A percentile compares a stretch with the other conserved stretches of the same genome.
These are phyloP conservation scores for Aspergillus homomorphus DNA, from an alignment of 495 filamentous ascomycete genomes.

Conservation along the genomic window DNA sequence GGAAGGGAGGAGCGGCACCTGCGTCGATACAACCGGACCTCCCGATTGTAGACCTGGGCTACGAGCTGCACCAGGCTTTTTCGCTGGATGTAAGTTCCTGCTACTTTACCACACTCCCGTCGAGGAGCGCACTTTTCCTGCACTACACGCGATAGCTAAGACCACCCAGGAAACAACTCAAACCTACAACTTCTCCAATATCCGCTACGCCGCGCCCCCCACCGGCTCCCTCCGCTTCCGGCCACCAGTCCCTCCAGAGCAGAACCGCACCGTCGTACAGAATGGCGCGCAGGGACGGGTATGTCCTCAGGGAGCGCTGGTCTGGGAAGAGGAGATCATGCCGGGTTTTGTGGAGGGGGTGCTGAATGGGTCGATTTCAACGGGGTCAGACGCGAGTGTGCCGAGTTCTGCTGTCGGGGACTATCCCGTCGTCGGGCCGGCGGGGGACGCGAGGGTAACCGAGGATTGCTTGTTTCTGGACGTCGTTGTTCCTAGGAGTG, in stretches of 20 bases:
- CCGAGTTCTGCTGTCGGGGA: too few relatives aligned
- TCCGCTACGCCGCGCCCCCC: constrained; percentile 58
- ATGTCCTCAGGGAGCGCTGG: constrained; percentile 50
- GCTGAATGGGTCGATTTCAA: constrained; percentile 31
- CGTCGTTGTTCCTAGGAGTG: constrained; percentile 44
- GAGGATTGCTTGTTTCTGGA: constrained; percentile 61
- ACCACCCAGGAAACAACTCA: constrained; percentile 23
- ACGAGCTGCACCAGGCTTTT: constrained; percentile 43
- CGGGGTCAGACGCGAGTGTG: too few relatives aligned
- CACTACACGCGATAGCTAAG: constrained; percentile 8
- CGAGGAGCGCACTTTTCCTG: background rate
- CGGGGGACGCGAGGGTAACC: constrained; percentile 42
- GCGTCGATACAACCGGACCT: constrained; percentile 5
- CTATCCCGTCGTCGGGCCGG: constrained; percentile 22
- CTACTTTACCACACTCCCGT: background rate
- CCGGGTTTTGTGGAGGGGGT: constrained; percentile 32
- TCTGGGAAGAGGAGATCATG: constrained; percentile 37
- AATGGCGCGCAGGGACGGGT: constrained; percentile 43
- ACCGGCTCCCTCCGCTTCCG: constrained; percentile 50
- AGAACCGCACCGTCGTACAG: constrained; percentile 37
- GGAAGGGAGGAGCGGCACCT: background rate
- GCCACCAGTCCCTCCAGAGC: constrained; percentile 41
- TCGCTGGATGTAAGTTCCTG: constrained; percentile 33
- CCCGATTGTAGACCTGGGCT: constrained; percentile 45
- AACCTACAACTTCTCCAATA: constrained; percentile 58